Base-by-base conservation (phyloP, 768 basidiomycete genomes). In the Agaricus blazei region DNA sequence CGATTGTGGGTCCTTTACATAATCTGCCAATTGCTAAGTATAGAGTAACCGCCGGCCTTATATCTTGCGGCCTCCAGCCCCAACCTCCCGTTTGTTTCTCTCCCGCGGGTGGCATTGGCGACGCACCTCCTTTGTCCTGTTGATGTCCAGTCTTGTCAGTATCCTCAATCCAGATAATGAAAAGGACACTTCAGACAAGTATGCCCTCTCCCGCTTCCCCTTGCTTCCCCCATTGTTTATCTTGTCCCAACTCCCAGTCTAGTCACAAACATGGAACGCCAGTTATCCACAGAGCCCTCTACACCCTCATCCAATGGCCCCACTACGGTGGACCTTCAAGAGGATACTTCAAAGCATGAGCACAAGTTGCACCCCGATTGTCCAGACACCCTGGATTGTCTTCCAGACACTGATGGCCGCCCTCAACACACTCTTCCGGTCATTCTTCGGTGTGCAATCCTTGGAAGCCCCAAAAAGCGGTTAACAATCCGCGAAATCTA, bases 401-500 rank as follows among this genome's bases (percentile, higher is more conserved):
- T 91, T 43, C 88, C 87, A 37, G 85, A 92, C 66, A 89, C 89
- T 34, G 80, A 83, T 57, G 87, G 83, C 43, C 75, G 88, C 59
- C 90, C 90, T 51, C 88, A 90, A 60, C 89, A 92, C 62, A 91
- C 90, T 9, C 80, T 92, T 43, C 90, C 90, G 24, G 85, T 91
- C 56, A 92, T 92, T 66, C 75, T 92, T 48, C 84, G 90, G 29
- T 92, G 90, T 63, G 87, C 90, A 27, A 92, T 92, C 62, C 73
- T 92, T 46, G 90, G 90, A 40, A 88, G 86, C 64, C 76, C 83
- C 9, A 81, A 82, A 59, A 83, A 85, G 63, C 82, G 88, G 24
- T 74, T 92, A 28, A 92, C 90, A 11, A 90, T 92, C 62, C 78
- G 89, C 47, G 89, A 91, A 63, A 91, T 92, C 56, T 92, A 92